Base-by-base conservation (phyloP, 257 asterid species). In the Salvia hispanica region DNA sequence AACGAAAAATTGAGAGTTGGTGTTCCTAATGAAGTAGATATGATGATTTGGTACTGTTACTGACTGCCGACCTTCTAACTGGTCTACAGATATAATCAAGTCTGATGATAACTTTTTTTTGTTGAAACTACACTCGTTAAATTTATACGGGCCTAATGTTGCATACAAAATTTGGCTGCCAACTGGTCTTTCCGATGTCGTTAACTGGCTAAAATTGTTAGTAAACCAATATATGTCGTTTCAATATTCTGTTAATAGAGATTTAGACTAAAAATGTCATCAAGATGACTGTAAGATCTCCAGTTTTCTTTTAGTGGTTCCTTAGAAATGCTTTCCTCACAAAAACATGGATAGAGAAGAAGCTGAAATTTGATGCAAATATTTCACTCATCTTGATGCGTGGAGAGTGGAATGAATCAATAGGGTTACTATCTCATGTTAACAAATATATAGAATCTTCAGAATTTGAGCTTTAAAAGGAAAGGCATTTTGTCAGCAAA, bases 401-500 rank as follows among this genome's bases (percentile, higher is more conserved):
- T 66, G 21, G 3, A 63, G 72, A 13, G 62, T 36, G 31, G 66
- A 59, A 59, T 70, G 9, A 63, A 57, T 53, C 64, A 62, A 9
- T 16, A 51, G 69, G 40, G 21, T 28, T 18, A n/a, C 56, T 33
- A 42, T 62, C 58, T 51, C 56, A 68, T 47, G 36, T 67, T 34
- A 47, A 72, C 71, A 72, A 25, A 52, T 69, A 58, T 21, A 45
- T 51, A 15, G 6, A 48, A n/a, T 51, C 39, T 75, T 78, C 73
- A 85, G 79, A 88, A 88, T 71, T 85, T 84, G 47, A 88, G 88
- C 59, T 88, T 88, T 11, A 86, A 84, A 42, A 88, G 81, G 74
- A 84, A 88, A 9, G 97, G 96, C 95, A 90, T 90, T 71, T 81
- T 82, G 74, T 86, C 94, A 0, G 95, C 72, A 72, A 88, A 87